Conservation (phyloP, 2,329 filamentous ascomycete species). For the Pseudocercospora fijiensis region DNA sequence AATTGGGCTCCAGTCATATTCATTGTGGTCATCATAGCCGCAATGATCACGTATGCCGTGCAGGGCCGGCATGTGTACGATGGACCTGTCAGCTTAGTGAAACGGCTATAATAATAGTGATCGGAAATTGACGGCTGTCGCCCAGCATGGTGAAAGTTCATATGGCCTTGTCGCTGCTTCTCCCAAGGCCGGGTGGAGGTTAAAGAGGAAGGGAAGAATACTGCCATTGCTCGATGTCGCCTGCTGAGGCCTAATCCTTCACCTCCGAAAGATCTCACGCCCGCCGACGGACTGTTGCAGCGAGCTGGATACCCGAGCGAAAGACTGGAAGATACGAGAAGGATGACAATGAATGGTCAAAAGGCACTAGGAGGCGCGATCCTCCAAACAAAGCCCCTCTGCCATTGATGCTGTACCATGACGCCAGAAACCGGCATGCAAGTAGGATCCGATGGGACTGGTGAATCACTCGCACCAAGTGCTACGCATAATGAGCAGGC, state of each 20-base stretch:
- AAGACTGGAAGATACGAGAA: background rate
- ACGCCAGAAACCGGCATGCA: too few relatives aligned
- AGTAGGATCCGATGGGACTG: too few relatives aligned
- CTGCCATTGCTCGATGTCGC: background rate
- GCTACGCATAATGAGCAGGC: too few relatives aligned
- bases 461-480: too few relatives aligned
- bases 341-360: background rate
- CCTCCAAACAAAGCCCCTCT: background rate
- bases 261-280: too few relatives aligned
- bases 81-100: slow-evolving; percentile 24
- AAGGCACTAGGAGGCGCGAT: too few relatives aligned
- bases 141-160: background rate
- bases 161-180: background rate
- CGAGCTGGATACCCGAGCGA: background rate
- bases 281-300: background rate
- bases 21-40: slow-evolving; percentile 18
- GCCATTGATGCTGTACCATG: too few relatives aligned
- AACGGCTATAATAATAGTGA: slow-evolving; percentile 12
- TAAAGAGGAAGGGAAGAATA: background rate
- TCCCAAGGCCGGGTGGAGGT: too few relatives aligned
- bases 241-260: background rate
- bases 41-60: slow-evolving; percentile 24
- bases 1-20: slow-evolving; percentile 28
- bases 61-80: slow-evolving; percentile 24
- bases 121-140: background rate